Evolutionary conservation across 139 green algal species (phyloP), one percentile per base, ranked within the genome.

Genomic region (Eudorina sp.): DNA sequence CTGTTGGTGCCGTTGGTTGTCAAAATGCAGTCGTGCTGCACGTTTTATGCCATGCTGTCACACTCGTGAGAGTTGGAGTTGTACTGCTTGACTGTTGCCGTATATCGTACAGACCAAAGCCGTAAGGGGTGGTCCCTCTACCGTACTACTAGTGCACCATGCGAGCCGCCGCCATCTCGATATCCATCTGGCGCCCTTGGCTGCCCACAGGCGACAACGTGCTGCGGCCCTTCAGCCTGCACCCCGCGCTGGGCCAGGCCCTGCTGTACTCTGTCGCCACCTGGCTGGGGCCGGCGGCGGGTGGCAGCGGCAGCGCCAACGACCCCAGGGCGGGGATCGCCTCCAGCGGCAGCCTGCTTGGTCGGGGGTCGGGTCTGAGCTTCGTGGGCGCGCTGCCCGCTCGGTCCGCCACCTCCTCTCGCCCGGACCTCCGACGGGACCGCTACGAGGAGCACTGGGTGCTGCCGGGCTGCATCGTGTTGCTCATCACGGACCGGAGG

Each of bases 401-500:
- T 29, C 51, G 78, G 11, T 38, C 25, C 55, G 36, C 27, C 0
- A 19, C 13, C 5, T 25, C 5, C 25, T 11, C 19, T 40, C 80
- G 80, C 23, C 80, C 60, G 14, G 60, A 86, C 40, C 62, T 86
- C 18, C 80, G 80, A 18, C 60, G 41, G 31, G 82, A 88, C 66
- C 64, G 81, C 25, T 99, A 99, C 51, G 97, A 98, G 86, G 89
- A 95, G 64, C 97, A 99, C 89, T 94, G 95, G 82, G 64, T 96
- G 76, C 92, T 99, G 82, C 95, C 95, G 6, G 86, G 93, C 0
- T 84, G 93, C 34, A 86, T 87, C 8, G 95, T 97, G 46, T 74
- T 95, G 36, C 77, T 99, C 53, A 89, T 98, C 75, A 98, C 95
- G 43, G 95, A 94, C 83, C 75, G 68, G 41, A 83, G 94, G 23